A percentile compares a stretch with the other conserved stretches of the same genome.
phyloP scores from a whole-genome alignment of 2,329 filamentous ascomycete genomes.

The Rugonectria rugulosa region DNA sequence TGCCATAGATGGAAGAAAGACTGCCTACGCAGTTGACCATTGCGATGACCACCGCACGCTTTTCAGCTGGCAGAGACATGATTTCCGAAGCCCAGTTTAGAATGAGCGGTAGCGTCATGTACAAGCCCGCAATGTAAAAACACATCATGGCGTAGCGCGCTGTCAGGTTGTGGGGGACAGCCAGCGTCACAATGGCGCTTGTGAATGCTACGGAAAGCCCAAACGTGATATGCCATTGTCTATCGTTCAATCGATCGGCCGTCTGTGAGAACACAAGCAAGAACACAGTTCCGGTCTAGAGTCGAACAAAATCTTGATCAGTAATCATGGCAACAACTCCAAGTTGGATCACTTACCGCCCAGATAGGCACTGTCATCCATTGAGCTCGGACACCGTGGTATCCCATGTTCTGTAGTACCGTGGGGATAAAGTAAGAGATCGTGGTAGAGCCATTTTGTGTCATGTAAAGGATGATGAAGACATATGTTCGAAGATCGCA shows the following conservation, averaged over 20 bases:
- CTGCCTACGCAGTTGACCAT: slow-evolving; percentile 21
- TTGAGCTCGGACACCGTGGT: slow-evolving; percentile 48
- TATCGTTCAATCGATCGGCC: slow-evolving; percentile 13
- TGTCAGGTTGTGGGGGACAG: not conserved
- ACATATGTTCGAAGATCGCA: slow-evolving; percentile 47
- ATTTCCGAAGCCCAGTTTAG: slow-evolving; percentile 21
- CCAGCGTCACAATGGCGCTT: slow-evolving; percentile 6
- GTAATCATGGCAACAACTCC: no score
- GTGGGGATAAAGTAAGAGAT: slow-evolving; percentile 64
- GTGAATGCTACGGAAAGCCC: not conserved
- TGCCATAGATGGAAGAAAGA: slow-evolving; percentile 19
- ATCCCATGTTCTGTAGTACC: slow-evolving; percentile 58
- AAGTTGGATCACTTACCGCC: no score
- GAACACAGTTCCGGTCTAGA: no score
- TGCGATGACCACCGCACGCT: slow-evolving; percentile 11
- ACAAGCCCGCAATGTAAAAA: slow-evolving; percentile 11
- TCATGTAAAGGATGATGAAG: slow-evolving; percentile 59
- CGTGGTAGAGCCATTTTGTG: slow-evolving; percentile 53
- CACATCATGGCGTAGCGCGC: slow-evolving; percentile 28
- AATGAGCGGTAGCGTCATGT: slow-evolving; percentile 14
- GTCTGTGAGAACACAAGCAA: no score
- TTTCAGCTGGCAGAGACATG: slow-evolving; percentile 5
- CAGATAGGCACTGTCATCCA: slow-evolving; percentile 25
- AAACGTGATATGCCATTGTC: slow-evolving; percentile 13
- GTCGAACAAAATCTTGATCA: no score